These are phyloP conservation scores for Colletotrichum horii DNA, from an alignment of 2,329 filamentous ascomycete species.

Conservation along the genomic window DNA sequence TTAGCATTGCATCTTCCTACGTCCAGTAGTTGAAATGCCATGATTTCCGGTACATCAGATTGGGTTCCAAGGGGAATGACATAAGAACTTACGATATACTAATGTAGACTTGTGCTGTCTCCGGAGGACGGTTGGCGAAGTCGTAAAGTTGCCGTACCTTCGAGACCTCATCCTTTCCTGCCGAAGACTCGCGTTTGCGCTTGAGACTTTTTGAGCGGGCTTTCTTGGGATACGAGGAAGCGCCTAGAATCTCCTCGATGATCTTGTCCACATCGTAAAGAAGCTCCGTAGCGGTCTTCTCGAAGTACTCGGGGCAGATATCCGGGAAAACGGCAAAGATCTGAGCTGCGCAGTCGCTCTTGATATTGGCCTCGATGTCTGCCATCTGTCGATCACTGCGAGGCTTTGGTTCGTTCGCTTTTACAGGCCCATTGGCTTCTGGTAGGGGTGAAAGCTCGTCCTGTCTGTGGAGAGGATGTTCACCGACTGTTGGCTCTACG, in stretches of 20 bases:
- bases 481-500: neutral
- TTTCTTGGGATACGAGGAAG: constrained; percentile 43
- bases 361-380: neutral
- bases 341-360: constrained; percentile 29
- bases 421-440: neutral
- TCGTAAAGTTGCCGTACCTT: neutral
- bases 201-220: constrained; percentile 35
- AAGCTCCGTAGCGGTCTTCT: constrained; percentile 28
- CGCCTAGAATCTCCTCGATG: constrained; percentile 46
- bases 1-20: neutral
- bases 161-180: constrained; percentile 24
- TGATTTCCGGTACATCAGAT: neutral
- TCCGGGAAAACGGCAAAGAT: constrained; percentile 48
- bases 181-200: constrained; percentile 42
- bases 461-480: neutral
- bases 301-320: constrained; percentile 46
- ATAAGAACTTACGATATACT: constrained; percentile 6
- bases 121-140: neutral
- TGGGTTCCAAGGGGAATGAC: neutral
- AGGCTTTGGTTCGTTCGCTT: neutral
- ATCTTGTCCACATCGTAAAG: constrained; percentile 33
- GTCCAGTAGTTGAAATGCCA: neutral
- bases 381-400: neutral
- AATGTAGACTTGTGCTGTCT: neutral
- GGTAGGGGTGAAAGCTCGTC: no score